Conservation (phyloP, 2,329 filamentous ascomycete genomes). For the Fusarium redolens region DNA sequence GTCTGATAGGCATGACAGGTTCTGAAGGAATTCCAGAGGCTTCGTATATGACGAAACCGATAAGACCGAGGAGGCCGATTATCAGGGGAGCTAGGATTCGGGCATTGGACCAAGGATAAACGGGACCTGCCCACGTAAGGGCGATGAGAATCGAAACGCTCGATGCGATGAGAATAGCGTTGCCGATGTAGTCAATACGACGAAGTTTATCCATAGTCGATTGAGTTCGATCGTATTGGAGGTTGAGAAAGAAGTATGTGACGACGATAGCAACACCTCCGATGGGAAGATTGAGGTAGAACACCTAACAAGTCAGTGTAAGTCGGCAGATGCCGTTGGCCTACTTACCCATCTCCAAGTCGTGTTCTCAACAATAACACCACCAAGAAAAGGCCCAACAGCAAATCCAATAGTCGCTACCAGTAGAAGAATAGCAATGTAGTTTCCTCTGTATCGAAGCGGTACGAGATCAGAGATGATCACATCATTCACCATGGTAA, state of each 20-base stretch:
- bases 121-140: constrained; percentile 57
- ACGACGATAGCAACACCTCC: constrained; percentile 48
- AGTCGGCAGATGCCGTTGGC: rapidly evolving
- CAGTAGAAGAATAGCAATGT: constrained; percentile 50
- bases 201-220: constrained; percentile 46
- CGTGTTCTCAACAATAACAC: constrained; percentile 41
- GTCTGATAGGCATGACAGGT: constrained; percentile 42
- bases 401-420: constrained; percentile 51
- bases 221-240: constrained; percentile 44
- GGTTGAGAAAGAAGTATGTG: constrained; percentile 52
- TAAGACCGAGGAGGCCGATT: constrained; percentile 25
- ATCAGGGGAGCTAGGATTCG: constrained; percentile 57
- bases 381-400: constrained; percentile 50
- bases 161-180: constrained; percentile 53
- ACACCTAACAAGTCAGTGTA: constrained; percentile 45
- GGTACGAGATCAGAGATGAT: constrained; percentile 60
- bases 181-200: constrained; percentile 59
- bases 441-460: constrained; percentile 58
- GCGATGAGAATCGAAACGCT: constrained; percentile 56
- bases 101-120: constrained; percentile 55
- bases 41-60: constrained; percentile 36
- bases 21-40: constrained; percentile 34
- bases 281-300: constrained; percentile 58
- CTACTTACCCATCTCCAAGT: constrained; percentile 55
- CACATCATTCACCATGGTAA: constrained; percentile 49